Evolutionary conservation across 352 stramenopile genomes (phyloP).

Genomic region (Phytophthora litchii): DNA sequence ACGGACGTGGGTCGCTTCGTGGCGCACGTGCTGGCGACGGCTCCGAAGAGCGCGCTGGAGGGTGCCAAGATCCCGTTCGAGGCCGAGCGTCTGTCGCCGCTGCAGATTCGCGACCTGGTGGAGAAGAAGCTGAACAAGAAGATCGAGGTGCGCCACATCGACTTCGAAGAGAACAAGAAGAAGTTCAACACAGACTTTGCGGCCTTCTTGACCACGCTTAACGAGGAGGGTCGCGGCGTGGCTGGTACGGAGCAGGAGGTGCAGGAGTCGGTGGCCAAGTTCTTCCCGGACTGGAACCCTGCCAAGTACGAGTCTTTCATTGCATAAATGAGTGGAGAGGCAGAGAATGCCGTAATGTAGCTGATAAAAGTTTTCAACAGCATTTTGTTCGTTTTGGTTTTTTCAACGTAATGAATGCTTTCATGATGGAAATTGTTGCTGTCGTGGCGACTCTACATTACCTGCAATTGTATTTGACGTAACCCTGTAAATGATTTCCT

Average conservation of each 20-base stretch:
- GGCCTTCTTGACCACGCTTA: slow-evolving; percentile 24
- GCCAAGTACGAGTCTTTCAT: slow-evolving; percentile 31
- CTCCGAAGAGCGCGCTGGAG: slow-evolving; percentile 15
- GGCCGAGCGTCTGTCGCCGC: slow-evolving; percentile 23
- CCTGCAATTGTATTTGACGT: no score
- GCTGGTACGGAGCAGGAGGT: slow-evolving; percentile 22
- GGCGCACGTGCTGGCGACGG: slow-evolving; percentile 25
- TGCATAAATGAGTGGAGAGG: no score
- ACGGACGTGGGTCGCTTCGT: slow-evolving; percentile 31
- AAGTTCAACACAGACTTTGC: slow-evolving; percentile 26
- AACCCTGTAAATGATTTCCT: no score
- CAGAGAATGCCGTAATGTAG: no score
- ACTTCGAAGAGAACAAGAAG: slow-evolving; percentile 36
- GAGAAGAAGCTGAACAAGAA: slow-evolving; percentile 42
- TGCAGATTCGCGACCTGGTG: slow-evolving; percentile 25
- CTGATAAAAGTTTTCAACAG: no score
- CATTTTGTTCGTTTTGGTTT: no score
- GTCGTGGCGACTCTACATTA: no score
- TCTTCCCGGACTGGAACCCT: slow-evolving; percentile 33
- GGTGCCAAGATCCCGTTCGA: slow-evolving; percentile 28
- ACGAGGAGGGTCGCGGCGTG: slow-evolving; percentile 27
- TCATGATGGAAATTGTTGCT: no score
- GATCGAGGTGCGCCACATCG: slow-evolving; percentile 22
- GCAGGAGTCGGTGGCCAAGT: slow-evolving; percentile 25
- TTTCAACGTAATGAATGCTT: no score